Conservation (phyloP, 2,329 filamentous ascomycete species). For the Colletotrichum zoysiae region DNA sequence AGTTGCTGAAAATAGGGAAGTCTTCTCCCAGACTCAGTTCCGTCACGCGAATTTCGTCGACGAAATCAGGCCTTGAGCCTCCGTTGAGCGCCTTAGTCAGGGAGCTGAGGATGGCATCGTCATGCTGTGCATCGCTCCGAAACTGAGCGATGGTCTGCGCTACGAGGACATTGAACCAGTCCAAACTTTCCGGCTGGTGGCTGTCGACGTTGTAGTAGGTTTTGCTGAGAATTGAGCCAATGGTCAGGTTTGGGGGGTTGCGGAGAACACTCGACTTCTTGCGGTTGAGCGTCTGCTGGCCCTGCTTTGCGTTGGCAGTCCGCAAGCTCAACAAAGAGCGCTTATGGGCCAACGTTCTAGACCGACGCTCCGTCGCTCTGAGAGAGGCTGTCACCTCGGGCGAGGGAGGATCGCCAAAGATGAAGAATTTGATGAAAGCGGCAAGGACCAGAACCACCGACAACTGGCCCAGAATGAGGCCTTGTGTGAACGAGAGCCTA, state of each 20-base stretch:
- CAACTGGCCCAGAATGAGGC: slow-evolving; percentile 91
- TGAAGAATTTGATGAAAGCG: slow-evolving; percentile 99
- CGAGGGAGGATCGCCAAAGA: slow-evolving; percentile 93
- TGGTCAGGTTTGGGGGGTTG: slow-evolving; percentile 81
- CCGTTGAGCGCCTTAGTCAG: slow-evolving; percentile 90
- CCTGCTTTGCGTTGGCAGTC: slow-evolving; percentile 56
- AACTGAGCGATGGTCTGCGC: slow-evolving; percentile 98
- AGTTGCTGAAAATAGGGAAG: slow-evolving; percentile 99
- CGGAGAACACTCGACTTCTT: slow-evolving; percentile 81
- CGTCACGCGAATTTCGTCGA: slow-evolving; percentile 93
- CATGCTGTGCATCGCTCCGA: slow-evolving; percentile 89
- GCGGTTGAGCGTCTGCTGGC: slow-evolving; percentile 64
- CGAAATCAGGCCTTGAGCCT: slow-evolving; percentile 86
- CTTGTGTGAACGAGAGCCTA: slow-evolving; percentile 92
- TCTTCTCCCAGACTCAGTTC: slow-evolving; percentile 96
- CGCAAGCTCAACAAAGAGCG: slow-evolving; percentile 77
- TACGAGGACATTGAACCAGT: slow-evolving; percentile 99
- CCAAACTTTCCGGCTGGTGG: slow-evolving; percentile 94
- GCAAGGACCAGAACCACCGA: slow-evolving; percentile 92
- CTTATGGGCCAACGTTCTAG: slow-evolving; percentile 81
- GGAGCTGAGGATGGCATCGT: slow-evolving; percentile 89
- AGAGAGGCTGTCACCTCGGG: slow-evolving; percentile 83
- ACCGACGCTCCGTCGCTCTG: slow-evolving; percentile 79
- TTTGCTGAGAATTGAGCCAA: slow-evolving; percentile 94
- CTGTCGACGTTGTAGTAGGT: slow-evolving; percentile 97